Base-by-base conservation (phyloP, 805 yeast species). In the Maudiozyma turicensis region DNA sequence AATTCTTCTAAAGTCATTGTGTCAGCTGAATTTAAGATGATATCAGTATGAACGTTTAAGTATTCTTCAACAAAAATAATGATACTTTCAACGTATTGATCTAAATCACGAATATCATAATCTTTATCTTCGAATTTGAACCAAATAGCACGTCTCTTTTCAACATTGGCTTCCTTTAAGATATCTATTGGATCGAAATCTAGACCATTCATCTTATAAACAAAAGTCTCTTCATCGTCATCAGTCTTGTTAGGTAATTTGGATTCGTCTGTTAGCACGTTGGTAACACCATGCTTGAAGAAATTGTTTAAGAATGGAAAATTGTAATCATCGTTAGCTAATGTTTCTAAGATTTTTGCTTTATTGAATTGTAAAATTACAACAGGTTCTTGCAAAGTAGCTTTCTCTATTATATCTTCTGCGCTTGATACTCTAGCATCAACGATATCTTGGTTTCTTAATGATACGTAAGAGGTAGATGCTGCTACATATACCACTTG, bases 11-110 rank as follows among this genome's bases (percentile, higher is more conserved):
- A n/a, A 14, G 46, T 37, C 10, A 43, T 14, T 8, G 40, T 39
- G 20, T 51, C 58, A 11, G 34, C 40, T 13, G 55, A 43, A 40
- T 54, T 58, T 41, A 63, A 35, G 14, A 59, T 54, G n/a, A 63
- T 48, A 42, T 58, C 57, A 14, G 57, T 53, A n/a, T 56, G 40
- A 20, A 45, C 48, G 10, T 49, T 46, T 32, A 59, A 40, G 4
- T 57, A 53, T 37, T 63, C 63, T 31, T 54, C 59, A 38, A 64
- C 45, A 46, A 53, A 58, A 7, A 58, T 41, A 14, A 52, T 53
- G 5, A 52, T 52, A 31, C 58, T 51, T 40, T 63, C 67, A 34
- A 64, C 37, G 42, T 58, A 61, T 39, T 58, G 63, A 47, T 63
- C 64, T 31, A 65, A 40, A 33, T 47, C 47, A 11, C 48, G 44